Conservation (phyloP, 495 filamentous ascomycete species). For the Annulohypoxylon moriforme region DNA sequence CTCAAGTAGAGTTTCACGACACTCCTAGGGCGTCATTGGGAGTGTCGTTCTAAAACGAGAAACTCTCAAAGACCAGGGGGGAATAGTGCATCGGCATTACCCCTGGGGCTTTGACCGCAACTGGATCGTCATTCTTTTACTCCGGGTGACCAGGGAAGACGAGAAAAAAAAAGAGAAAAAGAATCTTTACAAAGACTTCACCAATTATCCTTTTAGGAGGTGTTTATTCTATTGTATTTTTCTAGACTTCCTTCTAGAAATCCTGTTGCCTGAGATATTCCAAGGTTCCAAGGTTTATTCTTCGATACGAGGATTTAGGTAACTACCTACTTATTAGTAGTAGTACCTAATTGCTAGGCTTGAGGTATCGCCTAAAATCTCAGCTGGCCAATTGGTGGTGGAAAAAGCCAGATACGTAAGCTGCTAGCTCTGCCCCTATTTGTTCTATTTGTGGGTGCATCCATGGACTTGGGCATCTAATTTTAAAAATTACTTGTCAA, state of each 20-base stretch:
- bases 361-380: constrained; percentile 31
- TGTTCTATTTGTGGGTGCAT: constrained; percentile 34
- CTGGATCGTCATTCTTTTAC: constrained; percentile 32
- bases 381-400: constrained; percentile 36
- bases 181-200: constrained; percentile 15
- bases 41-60: constrained; percentile 37
- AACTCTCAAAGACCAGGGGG: constrained; percentile 36
- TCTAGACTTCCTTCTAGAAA: not conserved
- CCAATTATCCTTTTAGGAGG: not conserved
- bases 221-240: not conserved
- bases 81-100: constrained; percentile 38
- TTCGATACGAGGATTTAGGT: constrained; percentile 4
- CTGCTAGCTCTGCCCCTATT: constrained; percentile 39
- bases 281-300: not conserved
- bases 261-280: constrained; percentile 5
- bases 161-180: not conserved
- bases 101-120: constrained; percentile 32
- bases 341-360: constrained; percentile 2
- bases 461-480: constrained; percentile 30
- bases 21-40: constrained; percentile 25
- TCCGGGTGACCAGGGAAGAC: constrained; percentile 3
- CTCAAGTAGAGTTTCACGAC: constrained; percentile 32
- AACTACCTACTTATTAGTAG: not conserved
- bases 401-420: constrained; percentile 35
- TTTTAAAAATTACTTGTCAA: constrained; percentile 40